These are phyloP conservation scores for Heritiera littoralis DNA, from an alignment of 345 rosid genomes.

Conservation along the genomic window DNA sequence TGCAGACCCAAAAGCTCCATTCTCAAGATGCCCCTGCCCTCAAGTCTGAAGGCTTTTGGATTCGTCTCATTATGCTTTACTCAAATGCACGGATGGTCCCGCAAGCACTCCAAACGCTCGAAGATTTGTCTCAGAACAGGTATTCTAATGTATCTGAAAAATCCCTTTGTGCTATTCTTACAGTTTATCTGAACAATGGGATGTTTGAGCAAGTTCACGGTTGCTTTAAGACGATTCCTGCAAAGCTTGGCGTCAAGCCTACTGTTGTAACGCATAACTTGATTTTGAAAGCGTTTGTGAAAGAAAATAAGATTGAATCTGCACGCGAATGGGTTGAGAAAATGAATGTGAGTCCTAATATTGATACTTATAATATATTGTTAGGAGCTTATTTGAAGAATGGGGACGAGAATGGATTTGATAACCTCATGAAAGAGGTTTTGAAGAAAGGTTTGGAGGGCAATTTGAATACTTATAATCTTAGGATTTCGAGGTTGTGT, in stretches of 20 bases:
- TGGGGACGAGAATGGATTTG: conserved; percentile 22
- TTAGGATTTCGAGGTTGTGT: conserved; percentile 32
- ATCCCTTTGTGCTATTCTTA: conserved; percentile 35
- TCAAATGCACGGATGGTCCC: conserved; percentile 35
- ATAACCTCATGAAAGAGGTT: conserved; percentile 31
- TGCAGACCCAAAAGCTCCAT: conserved; percentile 17
- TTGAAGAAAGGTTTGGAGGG: conserved; percentile 30
- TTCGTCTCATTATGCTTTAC: conserved; percentile 41
- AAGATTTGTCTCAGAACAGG: conserved; percentile 14
- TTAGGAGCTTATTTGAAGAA: conserved; percentile 31
- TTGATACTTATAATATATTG: conserved; percentile 31
- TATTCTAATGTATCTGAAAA: conserved; percentile 29
- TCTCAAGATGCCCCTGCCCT: not conserved
- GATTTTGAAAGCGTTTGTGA: conserved; percentile 31
- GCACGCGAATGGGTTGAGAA: conserved; percentile 33
- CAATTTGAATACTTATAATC: conserved; percentile 24
- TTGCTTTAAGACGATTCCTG: conserved; percentile 26
- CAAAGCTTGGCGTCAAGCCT: conserved; percentile 24
- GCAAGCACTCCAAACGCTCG: conserved; percentile 29
- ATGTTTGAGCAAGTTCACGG: conserved; percentile 21
- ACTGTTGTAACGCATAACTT: conserved; percentile 30
- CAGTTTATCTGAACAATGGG: conserved; percentile 28
- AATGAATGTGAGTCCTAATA: conserved; percentile 29
- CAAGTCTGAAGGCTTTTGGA: conserved; percentile 40
- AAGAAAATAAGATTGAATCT: conserved; percentile 22